Base-by-base conservation (phyloP, 148 eudicot genomes). In the Fagopyrum homotropicum region DNA sequence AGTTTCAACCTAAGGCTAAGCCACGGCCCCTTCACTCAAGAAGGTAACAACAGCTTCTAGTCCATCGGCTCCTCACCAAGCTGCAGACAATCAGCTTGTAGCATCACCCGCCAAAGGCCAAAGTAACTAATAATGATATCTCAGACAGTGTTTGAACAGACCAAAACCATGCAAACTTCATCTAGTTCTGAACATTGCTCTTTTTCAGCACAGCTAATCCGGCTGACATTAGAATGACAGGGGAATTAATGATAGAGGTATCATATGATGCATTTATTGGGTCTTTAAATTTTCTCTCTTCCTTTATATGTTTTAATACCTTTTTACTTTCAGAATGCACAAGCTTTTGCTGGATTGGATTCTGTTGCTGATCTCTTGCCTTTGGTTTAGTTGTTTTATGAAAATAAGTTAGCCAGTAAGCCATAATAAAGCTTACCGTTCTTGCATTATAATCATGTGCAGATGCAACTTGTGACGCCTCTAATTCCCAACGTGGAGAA, bases 181-280 rank as follows among this genome's bases (percentile, higher is more conserved):
- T 15, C 68, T 55, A 43, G 9, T 50, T 49, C 63, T 15, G 73
- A 79, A 59, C 73, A 0, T 55, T 50, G 0, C 47, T 60, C 45
- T 35, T 47, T 74, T 46, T 19, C 8, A 75, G 50, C 44, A 56
- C 82, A 17, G 68, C 72, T 66, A 70, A 2, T 74, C 60, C 45
- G 35, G 57, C 35, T 63, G 52, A 52, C 71, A 55, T 71, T 59
- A 76, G 40, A 47, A 76, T 48, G 74, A 49, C 51, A 12, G 79
- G 75, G 47, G 83, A 78, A 40, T 50, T 82, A 10, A 47, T 17
- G 14, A 81, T 61, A 78, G 85, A 80, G 84, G 93, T 83, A 82
- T 30, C 4, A 10, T 66, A 64, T 43, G 77, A 48, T 35, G 2
- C 61, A 72, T 15, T 26, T 17, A 35, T 26, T 59, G 40, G 11